A percentile compares a stretch with the other conserved stretches of the same genome.
These are phyloP conservation scores for Xylariales sp. DNA, from an alignment of 2,329 filamentous ascomycete species.

Conservation along the genomic window DNA sequence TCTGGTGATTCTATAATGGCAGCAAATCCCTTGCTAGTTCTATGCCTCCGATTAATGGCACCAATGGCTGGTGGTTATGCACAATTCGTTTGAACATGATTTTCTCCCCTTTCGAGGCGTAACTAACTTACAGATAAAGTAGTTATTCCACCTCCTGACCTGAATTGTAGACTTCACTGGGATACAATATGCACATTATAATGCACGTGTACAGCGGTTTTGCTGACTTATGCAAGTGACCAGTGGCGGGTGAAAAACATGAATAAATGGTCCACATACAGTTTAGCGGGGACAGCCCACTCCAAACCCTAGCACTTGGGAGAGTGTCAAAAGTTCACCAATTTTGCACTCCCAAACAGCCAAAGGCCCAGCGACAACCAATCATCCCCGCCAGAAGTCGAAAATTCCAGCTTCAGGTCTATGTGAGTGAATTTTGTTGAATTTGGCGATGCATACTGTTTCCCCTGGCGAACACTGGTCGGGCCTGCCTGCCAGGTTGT, in stretches of 20 bases:
- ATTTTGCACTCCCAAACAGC: slow-evolving; percentile 4
- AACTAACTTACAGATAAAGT: too few relatives aligned
- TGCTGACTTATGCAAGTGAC: not conserved
- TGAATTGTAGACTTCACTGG: too few relatives aligned
- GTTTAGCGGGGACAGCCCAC: slow-evolving; percentile 10
- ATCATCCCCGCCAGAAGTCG: slow-evolving; percentile 9
- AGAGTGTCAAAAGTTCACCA: slow-evolving; percentile 5
- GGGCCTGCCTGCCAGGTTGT: not conserved
- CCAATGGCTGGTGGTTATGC: too few relatives aligned
- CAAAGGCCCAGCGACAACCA: slow-evolving; percentile 7
- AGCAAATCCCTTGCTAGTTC: too few relatives aligned
- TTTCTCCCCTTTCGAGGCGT: too few relatives aligned
- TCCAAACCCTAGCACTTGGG: slow-evolving; percentile 10
- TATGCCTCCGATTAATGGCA: too few relatives aligned
- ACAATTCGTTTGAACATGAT: too few relatives aligned
- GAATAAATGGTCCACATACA: slow-evolving; percentile 4
- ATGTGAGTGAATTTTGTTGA: slow-evolving; percentile 5
- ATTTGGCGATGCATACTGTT: not conserved
- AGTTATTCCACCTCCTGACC: too few relatives aligned
- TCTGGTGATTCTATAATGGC: too few relatives aligned
- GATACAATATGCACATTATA: too few relatives aligned
- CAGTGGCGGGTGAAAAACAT: not conserved
- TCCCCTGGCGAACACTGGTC: not conserved
- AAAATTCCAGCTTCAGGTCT: slow-evolving; percentile 5
- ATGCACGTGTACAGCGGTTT: too few relatives aligned